Evolutionary conservation across 345 rosid species (phyloP).

Genomic region (Capsella bursapastoris): DNA sequence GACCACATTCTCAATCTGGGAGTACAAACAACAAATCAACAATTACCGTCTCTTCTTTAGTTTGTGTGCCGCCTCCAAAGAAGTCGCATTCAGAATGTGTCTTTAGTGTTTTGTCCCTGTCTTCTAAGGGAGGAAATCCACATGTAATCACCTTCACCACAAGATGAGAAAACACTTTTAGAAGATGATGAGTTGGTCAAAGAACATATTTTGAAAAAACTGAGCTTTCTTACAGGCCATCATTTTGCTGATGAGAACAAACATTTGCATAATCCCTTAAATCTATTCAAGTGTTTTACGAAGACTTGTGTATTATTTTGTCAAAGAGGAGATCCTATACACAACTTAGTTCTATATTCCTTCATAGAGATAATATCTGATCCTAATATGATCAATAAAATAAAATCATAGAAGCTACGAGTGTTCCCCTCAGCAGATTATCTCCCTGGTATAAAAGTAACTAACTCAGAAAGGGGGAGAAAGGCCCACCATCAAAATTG

Average conservation of each 20-base stretch:
- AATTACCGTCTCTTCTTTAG: conserved; percentile 89
- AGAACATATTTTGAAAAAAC: background rate
- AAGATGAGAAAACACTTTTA: conserved; percentile 1
- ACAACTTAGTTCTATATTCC: conserved; percentile 21
- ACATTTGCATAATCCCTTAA: background rate
- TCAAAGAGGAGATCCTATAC: conserved; percentile 15
- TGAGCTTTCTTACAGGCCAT: conserved; percentile 4
- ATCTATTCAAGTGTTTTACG: background rate
- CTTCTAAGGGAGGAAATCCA: conserved; percentile 95
- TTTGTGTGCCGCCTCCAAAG: conserved; percentile 76
- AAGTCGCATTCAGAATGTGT: conserved; percentile 72
- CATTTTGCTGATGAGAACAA: background rate
- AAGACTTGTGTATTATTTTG: background rate
- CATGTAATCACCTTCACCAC: conserved; percentile 73
- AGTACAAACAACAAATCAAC: conserved; percentile 29
- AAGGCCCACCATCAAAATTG: conserved; percentile 1
- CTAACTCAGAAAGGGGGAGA: background rate
- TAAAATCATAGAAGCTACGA: background rate
- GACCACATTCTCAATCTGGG: conserved; percentile 15
- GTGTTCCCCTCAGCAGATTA: background rate
- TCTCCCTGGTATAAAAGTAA: conserved; percentile 11
- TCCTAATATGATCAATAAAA: background rate
- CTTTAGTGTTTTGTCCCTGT: conserved; percentile 75
- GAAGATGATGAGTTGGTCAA: background rate
- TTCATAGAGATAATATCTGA: conserved; percentile 22